A percentile compares a stretch with the other conserved stretches of the same genome.
These are phyloP conservation scores for Sutorius australiensis DNA, from an alignment of 768 basidiomycete species.

Conservation along the genomic window DNA sequence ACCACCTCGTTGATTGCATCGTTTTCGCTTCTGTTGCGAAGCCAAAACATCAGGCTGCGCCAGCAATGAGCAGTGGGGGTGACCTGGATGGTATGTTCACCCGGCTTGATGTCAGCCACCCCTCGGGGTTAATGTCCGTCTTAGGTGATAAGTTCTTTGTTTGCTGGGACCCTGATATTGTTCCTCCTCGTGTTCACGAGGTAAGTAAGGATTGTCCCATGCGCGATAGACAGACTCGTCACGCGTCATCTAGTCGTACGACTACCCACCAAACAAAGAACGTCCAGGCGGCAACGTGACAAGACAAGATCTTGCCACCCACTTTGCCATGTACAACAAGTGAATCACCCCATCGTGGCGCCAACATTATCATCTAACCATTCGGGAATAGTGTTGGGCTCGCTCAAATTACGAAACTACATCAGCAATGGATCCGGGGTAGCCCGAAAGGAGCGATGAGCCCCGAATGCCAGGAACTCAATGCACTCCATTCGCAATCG, in stretches of 20 bases:
- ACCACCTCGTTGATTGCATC: constrained; percentile 62
- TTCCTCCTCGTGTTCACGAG: constrained; percentile 53
- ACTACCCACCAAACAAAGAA: constrained; percentile 64
- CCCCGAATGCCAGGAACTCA: constrained; percentile 66
- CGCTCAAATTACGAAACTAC: constrained; percentile 53
- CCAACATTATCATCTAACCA: background rate
- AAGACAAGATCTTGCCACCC: constrained; percentile 55
- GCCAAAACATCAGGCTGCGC: constrained; percentile 57
- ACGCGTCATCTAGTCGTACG: constrained; percentile 46
- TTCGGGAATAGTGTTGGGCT: constrained; percentile 46
- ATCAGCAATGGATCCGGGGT: constrained; percentile 55
- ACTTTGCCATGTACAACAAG: constrained; percentile 66
- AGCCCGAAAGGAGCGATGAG: constrained; percentile 56
- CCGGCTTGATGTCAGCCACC: background rate
- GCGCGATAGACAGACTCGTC: background rate
- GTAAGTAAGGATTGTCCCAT: constrained; percentile 27
- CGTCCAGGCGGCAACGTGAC: constrained; percentile 44
- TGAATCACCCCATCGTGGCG: constrained; percentile 24
- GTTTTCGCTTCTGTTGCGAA: constrained; percentile 59
- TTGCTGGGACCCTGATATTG: constrained; percentile 63
- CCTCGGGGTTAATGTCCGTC: background rate
- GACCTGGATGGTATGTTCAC: constrained; percentile 49
- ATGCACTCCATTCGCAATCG: constrained; percentile 65
- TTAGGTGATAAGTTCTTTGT: constrained; percentile 65
- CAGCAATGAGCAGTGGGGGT: constrained; percentile 68